phyloP scores from a whole-genome alignment of 1,139 yeast species.

The Kurtzmaniella quercitrusa region DNA sequence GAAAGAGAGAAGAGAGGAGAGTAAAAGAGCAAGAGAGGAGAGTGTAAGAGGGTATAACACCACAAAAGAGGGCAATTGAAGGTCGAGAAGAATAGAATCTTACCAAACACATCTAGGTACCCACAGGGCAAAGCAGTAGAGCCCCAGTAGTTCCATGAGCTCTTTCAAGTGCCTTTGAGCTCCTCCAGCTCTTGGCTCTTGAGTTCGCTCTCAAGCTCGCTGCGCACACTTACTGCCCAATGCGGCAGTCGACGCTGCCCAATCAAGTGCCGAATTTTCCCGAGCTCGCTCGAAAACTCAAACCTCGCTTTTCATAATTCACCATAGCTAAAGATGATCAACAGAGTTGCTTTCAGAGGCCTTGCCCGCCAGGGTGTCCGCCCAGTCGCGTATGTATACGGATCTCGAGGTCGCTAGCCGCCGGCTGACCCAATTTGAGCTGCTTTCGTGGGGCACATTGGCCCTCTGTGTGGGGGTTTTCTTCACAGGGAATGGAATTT shows the following conservation, averaged over 20 bases:
- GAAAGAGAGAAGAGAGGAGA: too few relatives aligned
- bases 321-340: constrained; percentile 37
- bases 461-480: neutral
- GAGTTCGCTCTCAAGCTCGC: too few relatives aligned
- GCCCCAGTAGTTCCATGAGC: too few relatives aligned
- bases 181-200: too few relatives aligned
- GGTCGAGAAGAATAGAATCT: too few relatives aligned
- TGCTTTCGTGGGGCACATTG: neutral
- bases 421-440: neutral
- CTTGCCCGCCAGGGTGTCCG: constrained; percentile 38
- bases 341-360: constrained; percentile 46
- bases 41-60: too few relatives aligned
- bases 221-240: constrained; percentile 19
- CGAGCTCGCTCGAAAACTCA: constrained; percentile 12
- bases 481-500: too few relatives aligned
- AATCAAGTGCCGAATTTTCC: constrained; percentile 28
- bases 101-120: too few relatives aligned
- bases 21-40: too few relatives aligned
- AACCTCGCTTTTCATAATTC: constrained; percentile 5
- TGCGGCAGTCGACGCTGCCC: constrained; percentile 34
- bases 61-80: too few relatives aligned
- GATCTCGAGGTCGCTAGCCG: neutral
- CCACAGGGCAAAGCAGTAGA: too few relatives aligned
- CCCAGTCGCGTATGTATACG: constrained; percentile 42
- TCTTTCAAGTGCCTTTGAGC: too few relatives aligned